Percentiles rank a stretch among this genome's conserved stretches.
Conservation (phyloP, 371 early-diverging fungal genomes). For the Funneliformis caledonium region DNA sequence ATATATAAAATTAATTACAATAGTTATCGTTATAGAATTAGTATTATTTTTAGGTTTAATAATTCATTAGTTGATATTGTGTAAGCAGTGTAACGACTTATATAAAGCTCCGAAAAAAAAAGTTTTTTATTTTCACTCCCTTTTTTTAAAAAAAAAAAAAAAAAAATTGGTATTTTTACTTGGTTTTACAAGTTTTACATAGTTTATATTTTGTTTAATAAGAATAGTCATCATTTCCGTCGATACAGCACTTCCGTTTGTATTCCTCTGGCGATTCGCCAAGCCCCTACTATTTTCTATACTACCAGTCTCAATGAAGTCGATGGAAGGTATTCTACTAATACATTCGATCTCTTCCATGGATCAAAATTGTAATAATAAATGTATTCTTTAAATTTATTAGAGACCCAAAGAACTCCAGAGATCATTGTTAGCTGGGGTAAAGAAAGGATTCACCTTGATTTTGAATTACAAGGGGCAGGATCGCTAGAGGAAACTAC, state of each 20-base stretch:
- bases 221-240: slow-evolving; percentile 12
- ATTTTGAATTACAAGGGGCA: slow-evolving; percentile 21
- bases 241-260: slow-evolving; percentile 27
- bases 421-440: slow-evolving; percentile 31
- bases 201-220: too few species aligned
- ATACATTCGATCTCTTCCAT: background rate
- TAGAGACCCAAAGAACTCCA: background rate
- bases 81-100: background rate
- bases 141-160: too few species aligned
- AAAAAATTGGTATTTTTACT: too few species aligned
- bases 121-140: too few species aligned
- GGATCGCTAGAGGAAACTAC: slow-evolving; percentile 33
- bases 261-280: slow-evolving; percentile 32
- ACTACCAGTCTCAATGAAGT: slow-evolving; percentile 4
- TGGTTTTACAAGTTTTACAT: too few species aligned
- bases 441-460: slow-evolving; percentile 17
- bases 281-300: background rate
- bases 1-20: background rate
- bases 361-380: background rate
- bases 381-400: background rate
- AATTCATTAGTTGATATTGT: background rate
- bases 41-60: too few species aligned
- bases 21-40: too few species aligned
- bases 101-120: too few species aligned
- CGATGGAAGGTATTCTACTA: slow-evolving; percentile 2